Evolutionary conservation across 1,284 basidiomycete genomes (phyloP), one percentile per base, ranked within the genome.

Genomic region (Pholiota adiposa): DNA sequence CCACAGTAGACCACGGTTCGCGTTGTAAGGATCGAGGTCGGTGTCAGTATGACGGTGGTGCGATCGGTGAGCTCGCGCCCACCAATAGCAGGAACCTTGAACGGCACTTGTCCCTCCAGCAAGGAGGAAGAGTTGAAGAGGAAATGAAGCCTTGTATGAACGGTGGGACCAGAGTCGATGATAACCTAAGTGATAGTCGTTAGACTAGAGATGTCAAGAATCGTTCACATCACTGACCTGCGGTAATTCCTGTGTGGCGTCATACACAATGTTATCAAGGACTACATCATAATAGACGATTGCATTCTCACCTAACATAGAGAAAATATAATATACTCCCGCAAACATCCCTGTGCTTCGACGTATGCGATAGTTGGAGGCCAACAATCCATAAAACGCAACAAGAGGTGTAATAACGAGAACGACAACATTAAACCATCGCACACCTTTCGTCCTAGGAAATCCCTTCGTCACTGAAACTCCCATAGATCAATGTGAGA

Each of bases 81-180:
- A 97, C 94, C 94, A 97, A 69, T 86, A 88, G 75, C 92, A 92
- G 11, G 93, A 94, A 0, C 94, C 94, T 77, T 96, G 90, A 2
- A 95, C 91, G 4, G 94, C 91, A 68, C 94, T 93, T 16, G 91
- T 87, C 9, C 94, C 94, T 11, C 88, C 90, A 48, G 88, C 74
- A 11, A 92, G 83, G 44, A 97, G 83, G 69, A 89, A 83, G 64
- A 89, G 80, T 70, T 94, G 90, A 6, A 97, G 83, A 16, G 88
- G 84, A 23, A 79, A 73, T 31, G 87, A 87, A 3, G 94, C 95
- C 59, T 91, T 91, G 75, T 94, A 97, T 0, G 93, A 87, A 56
- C 94, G 84, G 73, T 97, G 94, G 2, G 95, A 93, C 92, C 93
- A 97, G 1, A 96, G 80, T 51, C 94, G 85, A 76, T 97, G 94